Base-by-base conservation (phyloP, 768 basidiomycete genomes). In the Xerocomellus chrysenteron region DNA sequence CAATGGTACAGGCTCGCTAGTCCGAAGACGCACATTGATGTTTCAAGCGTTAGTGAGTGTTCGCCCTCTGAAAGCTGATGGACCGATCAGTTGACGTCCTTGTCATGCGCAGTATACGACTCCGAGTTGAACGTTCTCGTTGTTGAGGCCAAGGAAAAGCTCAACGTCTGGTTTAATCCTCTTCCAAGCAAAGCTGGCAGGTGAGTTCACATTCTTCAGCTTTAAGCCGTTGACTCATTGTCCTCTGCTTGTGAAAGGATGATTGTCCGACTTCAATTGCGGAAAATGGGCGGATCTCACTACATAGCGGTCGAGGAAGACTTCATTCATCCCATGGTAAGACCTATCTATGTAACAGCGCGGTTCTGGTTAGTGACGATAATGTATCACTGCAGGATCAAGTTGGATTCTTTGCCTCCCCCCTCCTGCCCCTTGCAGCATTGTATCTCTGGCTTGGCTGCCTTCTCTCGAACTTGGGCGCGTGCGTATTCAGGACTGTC, bases 1-100 rank as follows among this genome's bases (percentile, higher is more conserved):
- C 83, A 85, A 80, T 87, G 84, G 83, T 85, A 85, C 66, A 82
- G 86, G 48, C 73, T 87, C 35, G 68, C 85, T 65, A 86, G 83
- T 13, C 86, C 85, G 0, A 60, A 67, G 24, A 74, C 80, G 24
- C 67, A 77, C 10, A 60, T 80, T 36, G 57, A 73, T 2, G 73
- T 84, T 3, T 65, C 72, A 9, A 75, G 66, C 52, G 74, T 82
- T 54, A 75, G 82, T 81, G 52, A 71, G 80, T 73, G 32, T 47
- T 47, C 26, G 5, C 17, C 4, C 35, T n/a, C 0, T 30, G 8
- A 17, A 33, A 1, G 19, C 2, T 2, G 42, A 40, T n/a, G 41
- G 28, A 1, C n/a, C n/a, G 17, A 28, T 30, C 1, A 28, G 17
- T 50, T 59, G 47, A 68, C 35, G 2, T 5, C 5, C 24, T 35